Evolutionary conservation across 2,329 filamentous ascomycete genomes (phyloP), one percentile per base, ranked within the genome.

Genomic region (Neofusicoccum laricinum): DNA sequence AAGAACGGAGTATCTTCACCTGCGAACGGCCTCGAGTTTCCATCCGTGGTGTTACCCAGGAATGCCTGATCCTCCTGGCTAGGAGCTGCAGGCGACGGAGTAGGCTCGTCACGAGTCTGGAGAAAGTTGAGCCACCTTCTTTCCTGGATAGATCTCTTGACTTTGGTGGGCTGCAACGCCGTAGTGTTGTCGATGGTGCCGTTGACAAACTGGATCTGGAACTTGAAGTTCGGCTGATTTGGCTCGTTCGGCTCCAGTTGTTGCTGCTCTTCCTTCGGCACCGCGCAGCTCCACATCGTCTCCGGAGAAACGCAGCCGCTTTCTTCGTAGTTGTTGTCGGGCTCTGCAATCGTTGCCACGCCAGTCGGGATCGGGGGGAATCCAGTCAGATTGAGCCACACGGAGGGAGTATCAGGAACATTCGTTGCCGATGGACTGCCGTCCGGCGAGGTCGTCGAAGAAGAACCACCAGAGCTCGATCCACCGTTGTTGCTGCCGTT

Each of bases 1-100:
- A 90, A 96, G 76, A 97, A 96, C 0, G 94, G 93, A 0, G 94
- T 96, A 8, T 88, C 85, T 77, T 97, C 93, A 68, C 93, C 93
- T 0, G 88, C 88, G 75, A 94, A 97, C 3, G 88, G 78, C 46
- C 84, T 82, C 12, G 84, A 81, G 66, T 91, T 87, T 0, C 85
- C 84, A 71, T 98, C 94, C 0, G 93, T 96, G 0, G 91, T 93
- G 72, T 93, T 91, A 4, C 93, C 93, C 7, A 97, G 77, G 71
- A 97, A 97, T 67, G 80, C 84, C 76, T 92, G 89, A 66, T 98
- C 93, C 43, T 86, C 80, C 30, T 86, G 80, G n/a, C 77, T 79
- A 0, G 89, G 88, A 3, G 88, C 81, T 1, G 79, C 70, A 0
- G 89, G 89, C 1, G 80, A 76, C 0, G 89, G 80, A 1, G 76